Evolutionary conservation across 108 stramenopile genomes (phyloP).

Genomic region (Cyclotella cryptica): DNA sequence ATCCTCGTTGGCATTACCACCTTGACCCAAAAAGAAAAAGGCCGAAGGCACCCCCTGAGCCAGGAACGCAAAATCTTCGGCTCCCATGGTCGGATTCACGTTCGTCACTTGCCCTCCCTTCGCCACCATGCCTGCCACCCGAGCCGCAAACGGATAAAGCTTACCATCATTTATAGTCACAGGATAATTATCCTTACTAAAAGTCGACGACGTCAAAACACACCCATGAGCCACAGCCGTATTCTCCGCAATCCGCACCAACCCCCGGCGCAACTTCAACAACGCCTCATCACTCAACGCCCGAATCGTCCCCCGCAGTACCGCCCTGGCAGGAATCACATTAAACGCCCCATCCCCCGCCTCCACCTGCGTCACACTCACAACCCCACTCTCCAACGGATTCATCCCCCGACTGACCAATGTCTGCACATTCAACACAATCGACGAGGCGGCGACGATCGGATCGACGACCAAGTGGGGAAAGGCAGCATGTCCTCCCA

Average conservation of each 20-base stretch:
- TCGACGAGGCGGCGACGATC: constrained; percentile 79
- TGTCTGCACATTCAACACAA: constrained; percentile 89
- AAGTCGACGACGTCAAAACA: constrained; percentile 62
- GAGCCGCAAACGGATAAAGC: constrained; percentile 70
- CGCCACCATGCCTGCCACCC: constrained; percentile 75
- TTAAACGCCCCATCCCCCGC: constrained; percentile 82
- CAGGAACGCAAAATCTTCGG: constrained; percentile 91
- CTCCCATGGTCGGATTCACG: constrained; percentile 91
- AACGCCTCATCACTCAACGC: constrained; percentile 80
- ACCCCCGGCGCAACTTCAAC: constrained; percentile 56
- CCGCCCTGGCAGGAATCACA: constrained; percentile 75
- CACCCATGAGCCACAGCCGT: constrained; percentile 81
- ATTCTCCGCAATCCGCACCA: constrained; percentile 65
- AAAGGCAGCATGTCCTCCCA: constrained; percentile 95
- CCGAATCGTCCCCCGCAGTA: constrained; percentile 86
- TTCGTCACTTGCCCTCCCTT: constrained; percentile 44
- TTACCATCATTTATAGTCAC: constrained; percentile 85
- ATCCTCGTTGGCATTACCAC: constrained; percentile 42
- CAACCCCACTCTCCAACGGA: constrained; percentile 85
- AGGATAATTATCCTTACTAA: constrained; percentile 85
- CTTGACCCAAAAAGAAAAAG: constrained; percentile 87
- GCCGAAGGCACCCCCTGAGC: constrained; percentile 78
- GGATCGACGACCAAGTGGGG: constrained; percentile 88
- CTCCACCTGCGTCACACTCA: constrained; percentile 70
- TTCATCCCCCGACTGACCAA: constrained; percentile 73